Percentiles rank a stretch among this genome's conserved stretches.
Conservation (phyloP, 495 filamentous ascomycete species). For the Trichoderma gamsii region DNA sequence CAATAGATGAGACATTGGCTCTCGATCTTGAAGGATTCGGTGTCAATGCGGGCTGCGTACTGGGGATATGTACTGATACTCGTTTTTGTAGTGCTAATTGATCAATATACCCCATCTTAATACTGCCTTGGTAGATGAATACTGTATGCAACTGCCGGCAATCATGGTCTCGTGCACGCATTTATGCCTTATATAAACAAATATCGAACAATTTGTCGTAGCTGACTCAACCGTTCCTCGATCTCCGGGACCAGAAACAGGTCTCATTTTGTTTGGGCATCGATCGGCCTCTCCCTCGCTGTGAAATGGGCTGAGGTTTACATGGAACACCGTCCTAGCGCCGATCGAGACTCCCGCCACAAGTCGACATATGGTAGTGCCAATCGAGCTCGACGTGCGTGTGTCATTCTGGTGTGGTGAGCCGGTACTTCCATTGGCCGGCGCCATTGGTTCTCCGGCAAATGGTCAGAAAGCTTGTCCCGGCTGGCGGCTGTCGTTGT, state of each 20-base stretch:
- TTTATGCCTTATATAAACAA: neutral
- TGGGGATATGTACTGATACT: too few relatives aligned
- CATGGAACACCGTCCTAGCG: neutral
- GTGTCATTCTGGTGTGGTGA: constrained; percentile 4
- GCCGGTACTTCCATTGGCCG: neutral
- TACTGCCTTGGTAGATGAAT: too few relatives aligned
- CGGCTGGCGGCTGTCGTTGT: neutral
- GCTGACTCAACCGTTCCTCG: neutral
- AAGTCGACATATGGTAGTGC: neutral
- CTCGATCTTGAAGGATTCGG: too few relatives aligned
- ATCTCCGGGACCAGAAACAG: neutral
- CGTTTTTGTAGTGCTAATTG: too few relatives aligned
- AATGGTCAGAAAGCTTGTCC: constrained; percentile 12
- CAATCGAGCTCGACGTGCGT: neutral
- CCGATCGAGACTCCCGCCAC: constrained; percentile 12
- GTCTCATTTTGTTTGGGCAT: neutral
- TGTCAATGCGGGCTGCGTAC: too few relatives aligned
- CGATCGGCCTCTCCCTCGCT: neutral
- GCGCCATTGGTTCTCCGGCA: neutral
- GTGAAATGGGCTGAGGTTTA: neutral
- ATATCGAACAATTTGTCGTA: neutral
- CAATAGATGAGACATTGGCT: too few relatives aligned
- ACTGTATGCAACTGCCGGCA: neutral
- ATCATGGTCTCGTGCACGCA: neutral
- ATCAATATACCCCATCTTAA: too few relatives aligned